These are phyloP conservation scores for Blepharisma stoltei DNA, from an alignment of 73 alveolate genomes.

Conservation along the genomic window DNA sequence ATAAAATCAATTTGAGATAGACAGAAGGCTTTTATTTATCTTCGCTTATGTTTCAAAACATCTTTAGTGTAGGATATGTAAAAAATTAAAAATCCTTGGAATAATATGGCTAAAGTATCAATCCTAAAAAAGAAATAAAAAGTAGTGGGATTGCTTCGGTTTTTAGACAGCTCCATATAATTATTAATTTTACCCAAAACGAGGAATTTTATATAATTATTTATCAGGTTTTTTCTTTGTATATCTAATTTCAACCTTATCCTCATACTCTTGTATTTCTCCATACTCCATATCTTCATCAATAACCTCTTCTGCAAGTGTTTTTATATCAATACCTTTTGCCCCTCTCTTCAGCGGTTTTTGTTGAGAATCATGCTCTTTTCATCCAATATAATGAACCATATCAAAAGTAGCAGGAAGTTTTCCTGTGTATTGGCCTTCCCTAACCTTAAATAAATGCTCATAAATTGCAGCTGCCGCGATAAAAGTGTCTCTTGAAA, in stretches of 20 bases:
- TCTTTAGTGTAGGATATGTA: no score
- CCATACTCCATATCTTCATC: conserved; percentile 25
- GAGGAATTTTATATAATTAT: not conserved
- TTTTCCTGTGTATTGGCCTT: conserved; percentile 29
- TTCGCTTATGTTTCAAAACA: no score
- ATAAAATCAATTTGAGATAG: no score
- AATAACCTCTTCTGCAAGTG: not conserved
- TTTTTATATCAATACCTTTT: conserved; percentile 16
- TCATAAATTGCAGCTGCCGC: conserved; percentile 48
- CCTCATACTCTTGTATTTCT: conserved; percentile 3
- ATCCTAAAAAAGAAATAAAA: no score
- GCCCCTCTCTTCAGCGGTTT: conserved; percentile 46
- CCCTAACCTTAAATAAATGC: conserved; percentile 33
- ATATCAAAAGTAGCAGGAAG: conserved; percentile 45
- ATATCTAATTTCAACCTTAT: not conserved
- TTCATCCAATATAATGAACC: conserved; percentile 51
- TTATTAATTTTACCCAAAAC: no score
- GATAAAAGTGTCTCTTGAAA: conserved; percentile 37
- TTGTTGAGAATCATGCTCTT: conserved; percentile 39
- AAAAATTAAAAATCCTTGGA: no score
- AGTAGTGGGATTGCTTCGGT: no score
- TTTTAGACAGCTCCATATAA: no score
- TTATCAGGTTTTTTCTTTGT: not conserved
- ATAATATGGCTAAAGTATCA: no score
- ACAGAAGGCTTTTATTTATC: no score